Percentiles rank a stretch among this genome's conserved stretches.
Evolutionary conservation across 2,329 filamentous ascomycete species (phyloP).

Genomic region (Xylaria digitata): DNA sequence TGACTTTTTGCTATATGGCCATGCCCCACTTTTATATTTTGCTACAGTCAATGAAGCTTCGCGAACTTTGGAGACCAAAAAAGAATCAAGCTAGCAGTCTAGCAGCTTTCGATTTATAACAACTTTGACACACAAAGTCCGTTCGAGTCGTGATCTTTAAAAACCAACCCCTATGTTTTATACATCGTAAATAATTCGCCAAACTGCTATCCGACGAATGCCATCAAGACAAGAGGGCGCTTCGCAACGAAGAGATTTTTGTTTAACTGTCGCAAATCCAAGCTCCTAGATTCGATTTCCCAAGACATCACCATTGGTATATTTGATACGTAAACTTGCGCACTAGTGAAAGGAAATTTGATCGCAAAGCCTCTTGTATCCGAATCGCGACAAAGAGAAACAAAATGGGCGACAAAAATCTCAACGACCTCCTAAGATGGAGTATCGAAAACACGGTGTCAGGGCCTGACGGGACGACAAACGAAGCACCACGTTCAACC

Average conservation of each 20-base stretch:
- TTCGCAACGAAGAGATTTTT: not conserved
- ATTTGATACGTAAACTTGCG: not conserved
- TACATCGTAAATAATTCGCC: not conserved
- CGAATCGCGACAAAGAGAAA: not conserved
- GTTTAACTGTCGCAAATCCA: not conserved
- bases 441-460: constrained; percentile 63
- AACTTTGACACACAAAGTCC: not conserved
- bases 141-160: not conserved
- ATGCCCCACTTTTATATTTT: constrained; percentile 40
- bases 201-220: not conserved
- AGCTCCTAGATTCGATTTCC: not conserved
- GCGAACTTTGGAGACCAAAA: constrained; percentile 47
- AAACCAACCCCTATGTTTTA: not conserved
- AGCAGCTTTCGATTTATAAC: constrained; percentile 4
- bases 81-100: constrained; percentile 16
- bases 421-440: constrained; percentile 86
- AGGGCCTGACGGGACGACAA: constrained; percentile 48
- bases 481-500: constrained; percentile 47
- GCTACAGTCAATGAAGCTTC: constrained; percentile 46
- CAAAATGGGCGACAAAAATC: constrained; percentile 63
- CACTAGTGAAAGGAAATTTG: not conserved
- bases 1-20: not conserved
- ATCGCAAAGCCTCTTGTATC: constrained; percentile 1
- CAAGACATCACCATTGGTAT: constrained; percentile 1
- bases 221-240: not conserved